Evolutionary conservation across 305 asterid genomes (phyloP), one percentile per base, ranked within the genome.

Genomic region (Withania somnifera): DNA sequence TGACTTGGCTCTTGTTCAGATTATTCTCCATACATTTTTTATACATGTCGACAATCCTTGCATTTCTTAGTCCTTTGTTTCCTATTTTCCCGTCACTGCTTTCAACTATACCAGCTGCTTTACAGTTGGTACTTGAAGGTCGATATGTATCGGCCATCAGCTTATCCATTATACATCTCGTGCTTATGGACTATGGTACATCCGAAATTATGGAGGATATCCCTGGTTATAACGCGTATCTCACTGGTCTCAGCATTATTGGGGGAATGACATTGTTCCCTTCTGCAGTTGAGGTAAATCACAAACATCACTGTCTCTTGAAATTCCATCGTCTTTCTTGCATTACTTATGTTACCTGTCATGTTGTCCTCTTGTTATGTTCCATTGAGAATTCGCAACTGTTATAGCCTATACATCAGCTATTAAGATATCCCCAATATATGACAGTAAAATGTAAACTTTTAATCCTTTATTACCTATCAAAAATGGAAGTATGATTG

Each of bases 221-320:
- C 56, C 97, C 98, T 20, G 98, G 99, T 7, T 88, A 94, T 84
- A 91, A 88, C 69, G 94, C 92, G 50, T 94, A 94, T 88, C 93
- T 97, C 63, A 97, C 98, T 0, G 98, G 99, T 76, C 97, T 97
- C 71, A 97, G 98, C 89, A 93, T 97, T 83, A 89, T 97, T 20
- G 99, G 99, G 20, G 99, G 99, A 30, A 91, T 96, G 98, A 89
- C 99, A 60, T 87, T 96, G 90, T 94, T 96, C 85, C 79, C 96
- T 50, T 92, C 97, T 32, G 98, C 98, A 30, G 63, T 95, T 13
- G 98, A 94, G 99, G 99, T 94, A 90, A n/a, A 77, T 24, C 82
- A 28, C 22, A 1, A 22, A 32, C 79, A 26, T 15, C 24, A 14
- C 34, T 85, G 17, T 8, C 79, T 73, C 42, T 26, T 24, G 42